Evolutionary conservation across 805 yeast species (phyloP), one percentile per base, ranked within the genome.

Genomic region (Starmerella vitae): DNA sequence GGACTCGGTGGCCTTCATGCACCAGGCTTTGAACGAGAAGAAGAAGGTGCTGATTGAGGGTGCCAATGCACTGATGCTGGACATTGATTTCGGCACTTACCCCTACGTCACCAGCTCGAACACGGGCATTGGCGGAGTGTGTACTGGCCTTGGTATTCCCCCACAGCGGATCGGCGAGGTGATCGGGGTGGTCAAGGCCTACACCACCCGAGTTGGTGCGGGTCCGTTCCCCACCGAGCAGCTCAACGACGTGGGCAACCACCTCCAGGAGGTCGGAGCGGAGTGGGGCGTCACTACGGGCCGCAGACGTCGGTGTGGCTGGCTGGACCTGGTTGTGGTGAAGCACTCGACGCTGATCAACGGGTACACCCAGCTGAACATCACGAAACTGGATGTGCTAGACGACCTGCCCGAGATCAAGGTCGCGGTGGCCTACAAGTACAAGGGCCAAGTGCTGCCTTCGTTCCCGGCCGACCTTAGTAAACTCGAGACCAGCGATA

Each of bases 211-310:
- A 64, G 98, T 91, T 40, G 98, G 98, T 54, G 97, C 86, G 59
- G 98, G 98, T 49, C 98, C 98, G 24, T 91, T 91, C 80, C 96
- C 98, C 46, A 78, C 97, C 41, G 98, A 91, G 65, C 97, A 86
- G 61, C 71, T 86, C 58, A 85, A 88, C 61, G 76, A 65, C 27
- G 74, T 67, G 34, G 98, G 98, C 56, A 93, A 81, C 54, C 73
- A 74, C 49, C 69, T 91, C 57, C 98, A 91, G 62, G 64, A 69
- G 32, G 82, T 91, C 47, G 98, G 98, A 55, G 94, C 86, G 42
- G 98, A 91, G 65, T 82, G 59, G 55, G 98, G 98, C 64, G 98
- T 91, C 52, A 91, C 98, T 48, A 91, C 98, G 27, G 98, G 98
- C 51, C 78, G 98, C 67, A 85, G 86, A 72, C 81, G 98, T 70